A percentile compares a stretch with the other conserved stretches of the same genome.
Conservation (phyloP, 768 basidiomycete genomes). For the Fistulinella prunicolor region DNA sequence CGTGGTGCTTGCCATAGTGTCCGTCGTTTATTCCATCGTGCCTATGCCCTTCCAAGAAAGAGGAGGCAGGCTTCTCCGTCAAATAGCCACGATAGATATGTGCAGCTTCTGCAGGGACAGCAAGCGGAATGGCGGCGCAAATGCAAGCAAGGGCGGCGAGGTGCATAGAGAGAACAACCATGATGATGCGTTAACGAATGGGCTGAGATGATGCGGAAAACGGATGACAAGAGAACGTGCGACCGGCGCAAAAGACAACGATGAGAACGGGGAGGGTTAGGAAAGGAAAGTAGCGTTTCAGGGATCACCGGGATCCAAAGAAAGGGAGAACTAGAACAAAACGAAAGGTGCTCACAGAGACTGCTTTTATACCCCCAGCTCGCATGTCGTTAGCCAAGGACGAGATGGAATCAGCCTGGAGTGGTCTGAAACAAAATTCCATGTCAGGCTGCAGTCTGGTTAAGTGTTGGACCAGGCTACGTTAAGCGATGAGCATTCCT, state of each 20-base stretch:
- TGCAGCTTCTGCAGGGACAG: conserved; percentile 38
- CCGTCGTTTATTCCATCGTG: no score
- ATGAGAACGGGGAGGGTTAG: conserved; percentile 5
- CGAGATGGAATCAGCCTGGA: conserved; percentile 8
- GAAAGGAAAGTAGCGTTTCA: conserved; percentile 4
- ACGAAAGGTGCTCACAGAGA: conserved; percentile 8
- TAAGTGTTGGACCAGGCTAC: background rate
- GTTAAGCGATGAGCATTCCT: no score
- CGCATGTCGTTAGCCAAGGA: conserved; percentile 21
- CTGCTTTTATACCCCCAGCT: conserved; percentile 19
- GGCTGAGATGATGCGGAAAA: no score
- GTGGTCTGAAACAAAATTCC: conserved; percentile 9
- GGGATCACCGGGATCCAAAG: conserved; percentile 56
- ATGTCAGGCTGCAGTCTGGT: background rate
- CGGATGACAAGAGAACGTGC: conserved; percentile 21
- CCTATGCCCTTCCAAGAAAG: background rate
- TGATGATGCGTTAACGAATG: no score
- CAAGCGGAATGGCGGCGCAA: conserved; percentile 41
- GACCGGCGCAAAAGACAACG: conserved; percentile 23
- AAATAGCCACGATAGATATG: conserved; percentile 30
- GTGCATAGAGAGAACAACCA: conserved; percentile 49
- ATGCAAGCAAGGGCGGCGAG: conserved; percentile 48
- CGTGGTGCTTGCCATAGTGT: conserved; percentile 2
- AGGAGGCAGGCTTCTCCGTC: conserved; percentile 3
- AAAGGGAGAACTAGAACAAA: conserved; percentile 36